Evolutionary conservation across 2,329 filamentous ascomycete genomes (phyloP).

Genomic region (Alternaria rosae): DNA sequence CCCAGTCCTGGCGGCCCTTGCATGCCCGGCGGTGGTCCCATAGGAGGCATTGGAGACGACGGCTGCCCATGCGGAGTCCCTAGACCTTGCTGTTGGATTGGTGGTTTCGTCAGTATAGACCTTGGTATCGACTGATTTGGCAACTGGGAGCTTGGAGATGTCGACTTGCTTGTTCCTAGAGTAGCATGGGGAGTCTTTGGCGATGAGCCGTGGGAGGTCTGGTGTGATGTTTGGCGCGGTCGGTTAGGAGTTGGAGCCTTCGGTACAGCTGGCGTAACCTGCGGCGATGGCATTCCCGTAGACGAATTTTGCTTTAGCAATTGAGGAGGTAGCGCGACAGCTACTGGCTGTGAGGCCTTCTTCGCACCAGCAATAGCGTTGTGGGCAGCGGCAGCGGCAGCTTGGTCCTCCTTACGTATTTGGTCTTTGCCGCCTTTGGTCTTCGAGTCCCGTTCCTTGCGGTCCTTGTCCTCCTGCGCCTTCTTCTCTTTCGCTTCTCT

Average conservation of each 20-base stretch:
- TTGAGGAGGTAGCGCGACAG: slow-evolving; percentile 62
- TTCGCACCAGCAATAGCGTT: slow-evolving; percentile 36
- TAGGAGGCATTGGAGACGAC: slow-evolving; percentile 69
- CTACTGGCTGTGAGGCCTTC: slow-evolving; percentile 50
- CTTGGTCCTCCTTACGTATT: slow-evolving; percentile 52
- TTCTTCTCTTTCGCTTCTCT: slow-evolving; percentile 76
- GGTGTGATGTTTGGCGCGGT: slow-evolving; percentile 79
- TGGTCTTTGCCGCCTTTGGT: slow-evolving; percentile 54
- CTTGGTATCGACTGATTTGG: slow-evolving; percentile 72
- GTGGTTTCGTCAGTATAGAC: slow-evolving; percentile 67
- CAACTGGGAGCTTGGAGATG: slow-evolving; percentile 68
- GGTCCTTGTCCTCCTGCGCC: slow-evolving; percentile 64
- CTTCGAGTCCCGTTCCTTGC: slow-evolving; percentile 67
- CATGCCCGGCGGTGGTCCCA: slow-evolving; percentile 64
- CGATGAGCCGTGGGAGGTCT: slow-evolving; percentile 72
- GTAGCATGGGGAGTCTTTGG: slow-evolving; percentile 71
- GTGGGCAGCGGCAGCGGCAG: slow-evolving; percentile 40
- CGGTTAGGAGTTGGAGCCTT: slow-evolving; percentile 84
- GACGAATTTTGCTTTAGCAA: slow-evolving; percentile 61
- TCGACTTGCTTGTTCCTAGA: slow-evolving; percentile 59
- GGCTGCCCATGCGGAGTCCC: slow-evolving; percentile 65
- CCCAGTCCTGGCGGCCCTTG: slow-evolving; percentile 62
- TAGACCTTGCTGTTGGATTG: slow-evolving; percentile 55
- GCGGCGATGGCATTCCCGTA: slow-evolving; percentile 74
- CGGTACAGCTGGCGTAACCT: slow-evolving; percentile 81